These are phyloP conservation scores for Trametes versicolor DNA, from an alignment of 1,284 basidiomycete genomes.

Conservation along the genomic window DNA sequence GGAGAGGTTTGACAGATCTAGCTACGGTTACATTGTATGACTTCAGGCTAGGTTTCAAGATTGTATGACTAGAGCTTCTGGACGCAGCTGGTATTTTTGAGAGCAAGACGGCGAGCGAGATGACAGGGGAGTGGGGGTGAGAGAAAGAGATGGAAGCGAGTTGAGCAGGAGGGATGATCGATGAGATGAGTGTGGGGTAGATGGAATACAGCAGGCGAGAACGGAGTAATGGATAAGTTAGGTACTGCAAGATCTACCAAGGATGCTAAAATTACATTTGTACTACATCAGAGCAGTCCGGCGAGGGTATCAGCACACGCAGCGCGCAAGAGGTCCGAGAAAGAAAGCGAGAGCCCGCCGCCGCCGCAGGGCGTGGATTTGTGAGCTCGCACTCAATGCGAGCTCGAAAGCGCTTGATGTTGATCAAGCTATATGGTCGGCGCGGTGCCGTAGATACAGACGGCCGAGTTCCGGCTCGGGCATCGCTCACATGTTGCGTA, in stretches of 20 bases:
- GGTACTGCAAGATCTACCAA: conserved; percentile 23
- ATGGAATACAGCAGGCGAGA: neutral
- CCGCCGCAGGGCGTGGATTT: neutral
- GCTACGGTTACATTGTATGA: neutral
- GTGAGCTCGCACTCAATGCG: neutral
- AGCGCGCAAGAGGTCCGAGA: neutral
- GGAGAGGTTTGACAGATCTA: neutral
- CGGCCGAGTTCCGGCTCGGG: conserved; percentile 54
- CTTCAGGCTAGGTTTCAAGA: neutral
- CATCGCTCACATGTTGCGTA: conserved; percentile 13
- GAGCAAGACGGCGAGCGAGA: neutral
- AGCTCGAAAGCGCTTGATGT: neutral
- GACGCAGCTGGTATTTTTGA: neutral
- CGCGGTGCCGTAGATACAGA: conserved; percentile 10
- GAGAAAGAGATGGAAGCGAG: neutral
- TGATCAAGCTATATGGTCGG: neutral
- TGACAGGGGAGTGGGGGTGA: no score
- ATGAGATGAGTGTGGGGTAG: neutral
- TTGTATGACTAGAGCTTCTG: neutral
- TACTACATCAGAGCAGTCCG: neutral
- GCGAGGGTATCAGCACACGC: neutral
- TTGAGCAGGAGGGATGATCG: neutral
- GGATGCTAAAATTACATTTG: neutral
- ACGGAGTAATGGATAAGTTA: conserved; percentile 23
- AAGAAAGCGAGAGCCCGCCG: neutral